Conservation (phyloP, 1,139 yeast species). For the Magnusiomyces tetraspermus region DNA sequence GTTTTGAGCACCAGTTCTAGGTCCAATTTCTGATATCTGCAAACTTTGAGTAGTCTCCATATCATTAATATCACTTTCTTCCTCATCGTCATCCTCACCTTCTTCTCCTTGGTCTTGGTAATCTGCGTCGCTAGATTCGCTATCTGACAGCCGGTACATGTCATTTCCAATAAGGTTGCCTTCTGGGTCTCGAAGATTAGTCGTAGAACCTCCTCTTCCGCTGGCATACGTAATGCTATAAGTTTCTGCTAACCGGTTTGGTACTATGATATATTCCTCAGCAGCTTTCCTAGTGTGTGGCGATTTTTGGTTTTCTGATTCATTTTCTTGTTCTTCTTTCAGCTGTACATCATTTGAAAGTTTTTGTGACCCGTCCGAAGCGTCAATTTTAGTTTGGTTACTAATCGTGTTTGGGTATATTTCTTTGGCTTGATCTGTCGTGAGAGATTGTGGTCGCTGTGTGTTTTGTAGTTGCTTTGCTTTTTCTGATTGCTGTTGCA, state of each 20-base stretch:
- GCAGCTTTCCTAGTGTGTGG: not conserved
- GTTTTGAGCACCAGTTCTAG: too few relatives aligned
- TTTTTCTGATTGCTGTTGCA: too few relatives aligned
- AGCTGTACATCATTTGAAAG: not conserved
- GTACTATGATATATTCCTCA: not conserved
- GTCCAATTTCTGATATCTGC: too few relatives aligned
- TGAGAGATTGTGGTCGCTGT: too few relatives aligned
- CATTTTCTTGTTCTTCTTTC: too few relatives aligned
- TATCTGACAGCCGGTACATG: not conserved
- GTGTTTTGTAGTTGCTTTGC: too few relatives aligned
- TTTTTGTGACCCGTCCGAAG: not conserved
- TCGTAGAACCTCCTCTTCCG: too few relatives aligned
- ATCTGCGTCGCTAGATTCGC: not conserved
- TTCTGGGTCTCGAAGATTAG: not conserved
- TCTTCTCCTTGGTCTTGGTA: too few relatives aligned
- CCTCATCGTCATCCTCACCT: not conserved
- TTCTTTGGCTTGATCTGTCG: too few relatives aligned
- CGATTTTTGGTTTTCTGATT: not conserved
- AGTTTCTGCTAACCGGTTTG: not conserved
- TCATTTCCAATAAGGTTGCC: not conserved
- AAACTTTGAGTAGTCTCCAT: too few relatives aligned
- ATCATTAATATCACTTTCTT: not conserved
- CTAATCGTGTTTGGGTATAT: not conserved
- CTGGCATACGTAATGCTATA: not conserved
- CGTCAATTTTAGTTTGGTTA: not conserved